Conservation (phyloP, 2,329 filamentous ascomycete species). For the Monilinia polystroma region DNA sequence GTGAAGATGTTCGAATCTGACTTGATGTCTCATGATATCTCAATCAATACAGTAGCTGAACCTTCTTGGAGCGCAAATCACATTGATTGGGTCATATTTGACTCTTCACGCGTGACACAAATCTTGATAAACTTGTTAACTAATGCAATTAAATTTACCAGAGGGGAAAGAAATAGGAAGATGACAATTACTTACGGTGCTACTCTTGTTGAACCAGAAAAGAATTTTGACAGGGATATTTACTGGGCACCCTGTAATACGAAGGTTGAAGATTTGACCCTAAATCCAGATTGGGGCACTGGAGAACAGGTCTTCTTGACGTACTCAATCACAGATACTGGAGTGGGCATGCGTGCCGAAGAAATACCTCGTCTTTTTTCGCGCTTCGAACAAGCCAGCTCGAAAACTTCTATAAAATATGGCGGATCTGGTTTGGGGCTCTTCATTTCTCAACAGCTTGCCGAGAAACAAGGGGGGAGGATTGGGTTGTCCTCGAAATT, state of each 20-base stretch:
- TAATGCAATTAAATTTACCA: conserved; percentile 82
- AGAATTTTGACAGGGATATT: conserved; percentile 26
- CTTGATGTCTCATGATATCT: conserved; percentile 65
- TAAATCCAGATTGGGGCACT: conserved; percentile 39
- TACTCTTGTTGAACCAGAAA: conserved; percentile 26
- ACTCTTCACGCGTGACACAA: conserved; percentile 74
- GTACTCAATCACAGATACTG: conserved; percentile 74
- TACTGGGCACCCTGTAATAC: conserved; percentile 31
- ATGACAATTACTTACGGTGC: conserved; percentile 46
- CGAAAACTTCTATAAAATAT: conserved; percentile 71
- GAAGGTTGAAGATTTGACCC: conserved; percentile 27
- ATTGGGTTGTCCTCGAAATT: conserved; percentile 69
- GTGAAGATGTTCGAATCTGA: conserved; percentile 80
- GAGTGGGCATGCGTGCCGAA: conserved; percentile 66
- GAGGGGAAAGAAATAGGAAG: conserved; percentile 57
- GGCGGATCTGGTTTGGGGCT: conserved; percentile 76
- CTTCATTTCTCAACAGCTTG: conserved; percentile 75
- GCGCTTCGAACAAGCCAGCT: conserved; percentile 75
- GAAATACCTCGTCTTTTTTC: conserved; percentile 75
- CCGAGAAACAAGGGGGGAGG: conserved; percentile 72
- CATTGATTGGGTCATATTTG: conserved; percentile 66
- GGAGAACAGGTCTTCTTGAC: conserved; percentile 62
- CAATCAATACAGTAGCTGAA: conserved; percentile 64
- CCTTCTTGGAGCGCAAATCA: conserved; percentile 56
- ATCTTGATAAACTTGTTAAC: conserved; percentile 79